Conservation (phyloP, 371 early-diverging fungal genomes). For the Rhizomucor pusillus region DNA sequence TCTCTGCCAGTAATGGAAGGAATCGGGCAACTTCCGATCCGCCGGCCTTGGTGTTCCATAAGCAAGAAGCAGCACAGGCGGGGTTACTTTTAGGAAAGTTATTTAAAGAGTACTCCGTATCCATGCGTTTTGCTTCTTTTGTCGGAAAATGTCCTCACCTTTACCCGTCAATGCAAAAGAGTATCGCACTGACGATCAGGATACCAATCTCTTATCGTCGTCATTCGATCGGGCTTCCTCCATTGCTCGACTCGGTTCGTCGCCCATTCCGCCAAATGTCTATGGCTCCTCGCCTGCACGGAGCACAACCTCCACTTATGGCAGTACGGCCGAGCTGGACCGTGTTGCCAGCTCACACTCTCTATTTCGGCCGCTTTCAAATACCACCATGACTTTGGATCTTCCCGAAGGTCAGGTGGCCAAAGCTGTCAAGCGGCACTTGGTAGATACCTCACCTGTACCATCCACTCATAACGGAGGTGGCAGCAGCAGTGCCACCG, state of each 20-base stretch:
- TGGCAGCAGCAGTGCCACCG: slow-evolving; percentile 4
- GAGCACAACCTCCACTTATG: slow-evolving; percentile 25
- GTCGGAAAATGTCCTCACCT: slow-evolving; percentile 34
- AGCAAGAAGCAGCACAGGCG: no score
- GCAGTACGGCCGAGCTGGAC: slow-evolving; percentile 12
- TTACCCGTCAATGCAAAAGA: slow-evolving; percentile 50
- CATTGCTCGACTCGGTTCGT: slow-evolving; percentile 32
- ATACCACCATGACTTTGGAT: slow-evolving; percentile 25
- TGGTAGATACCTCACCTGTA: slow-evolving; percentile 34
- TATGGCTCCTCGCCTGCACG: slow-evolving; percentile 33
- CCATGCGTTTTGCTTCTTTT: no score
- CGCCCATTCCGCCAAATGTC: slow-evolving; percentile 26
- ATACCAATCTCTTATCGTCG: slow-evolving; percentile 14
- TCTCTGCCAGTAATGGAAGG: no score
- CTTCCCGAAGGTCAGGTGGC: slow-evolving; percentile 45
- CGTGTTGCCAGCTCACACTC: slow-evolving; percentile 8
- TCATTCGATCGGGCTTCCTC: slow-evolving; percentile 33
- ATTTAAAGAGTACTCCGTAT: no score
- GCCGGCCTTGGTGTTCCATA: no score
- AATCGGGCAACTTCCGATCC: no score
- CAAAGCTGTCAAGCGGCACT: slow-evolving; percentile 42
- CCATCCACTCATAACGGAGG: slow-evolving; percentile 9
- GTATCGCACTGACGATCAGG: background rate
- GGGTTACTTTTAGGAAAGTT: no score
- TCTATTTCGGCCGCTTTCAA: slow-evolving; percentile 15